Percentiles rank a stretch among this genome's conserved stretches.
Conservation (phyloP, 148 eudicot species). For the Heliamphora exappendiculata region DNA sequence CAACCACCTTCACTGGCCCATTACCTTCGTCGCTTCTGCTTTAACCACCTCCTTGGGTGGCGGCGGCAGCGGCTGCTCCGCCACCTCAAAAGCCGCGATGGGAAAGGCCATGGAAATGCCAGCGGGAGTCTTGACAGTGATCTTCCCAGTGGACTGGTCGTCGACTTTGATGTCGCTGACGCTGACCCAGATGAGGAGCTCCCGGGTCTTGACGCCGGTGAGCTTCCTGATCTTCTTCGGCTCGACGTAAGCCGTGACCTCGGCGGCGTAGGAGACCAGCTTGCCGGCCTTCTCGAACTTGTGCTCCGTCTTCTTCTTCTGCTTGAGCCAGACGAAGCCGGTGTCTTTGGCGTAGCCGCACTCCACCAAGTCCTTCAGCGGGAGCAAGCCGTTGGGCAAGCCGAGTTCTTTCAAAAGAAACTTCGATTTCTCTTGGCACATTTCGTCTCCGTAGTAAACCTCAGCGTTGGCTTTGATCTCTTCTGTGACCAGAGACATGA, state of each 20-base stretch:
- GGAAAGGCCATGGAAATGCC: constrained; percentile 42
- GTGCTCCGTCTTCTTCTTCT: constrained; percentile 56
- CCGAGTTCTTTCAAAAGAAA: constrained; percentile 39
- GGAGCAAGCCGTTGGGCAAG: constrained; percentile 62
- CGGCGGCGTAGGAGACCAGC: constrained; percentile 43
- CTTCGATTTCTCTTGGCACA: constrained; percentile 41
- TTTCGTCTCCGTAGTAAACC: constrained; percentile 35
- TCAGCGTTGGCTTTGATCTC: constrained; percentile 51
- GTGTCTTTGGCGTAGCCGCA: constrained; percentile 47
- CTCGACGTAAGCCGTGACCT: constrained; percentile 56
- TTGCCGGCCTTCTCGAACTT: constrained; percentile 48
- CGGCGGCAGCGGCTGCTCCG: constrained; percentile 18
- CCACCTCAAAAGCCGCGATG: constrained; percentile 32
- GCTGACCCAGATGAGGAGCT: constrained; percentile 56
- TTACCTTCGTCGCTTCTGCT: constrained; percentile 9
- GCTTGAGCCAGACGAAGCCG: constrained; percentile 68
- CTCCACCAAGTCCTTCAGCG: constrained; percentile 46
- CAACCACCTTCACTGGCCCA: constrained; percentile 2
- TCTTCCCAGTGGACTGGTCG: constrained; percentile 24
- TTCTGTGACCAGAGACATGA: constrained; percentile 53
- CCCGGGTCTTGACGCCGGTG: constrained; percentile 64
- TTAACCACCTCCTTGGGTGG: constrained; percentile 5
- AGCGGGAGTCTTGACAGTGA: constrained; percentile 28
- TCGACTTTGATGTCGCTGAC: constrained; percentile 42
- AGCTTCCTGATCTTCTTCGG: constrained; percentile 47